A percentile compares a stretch with the other conserved stretches of the same genome.
These are phyloP conservation scores for Zizania latifolia DNA, from an alignment of 176 grass and related monocot genomes.

Conservation along the genomic window DNA sequence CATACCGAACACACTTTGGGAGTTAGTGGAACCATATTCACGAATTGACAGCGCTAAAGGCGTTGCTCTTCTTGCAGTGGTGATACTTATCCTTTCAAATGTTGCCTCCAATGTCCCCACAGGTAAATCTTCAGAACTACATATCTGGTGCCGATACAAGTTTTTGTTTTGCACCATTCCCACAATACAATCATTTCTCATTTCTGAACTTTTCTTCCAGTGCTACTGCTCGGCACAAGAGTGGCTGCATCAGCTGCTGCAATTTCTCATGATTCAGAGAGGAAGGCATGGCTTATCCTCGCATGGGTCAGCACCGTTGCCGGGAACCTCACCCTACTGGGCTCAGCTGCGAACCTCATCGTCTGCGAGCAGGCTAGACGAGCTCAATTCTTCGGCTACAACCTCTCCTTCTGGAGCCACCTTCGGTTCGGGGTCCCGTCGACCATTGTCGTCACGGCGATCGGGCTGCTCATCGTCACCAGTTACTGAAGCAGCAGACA, in stretches of 20 bases:
- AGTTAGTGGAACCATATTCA: slow-evolving; percentile 77
- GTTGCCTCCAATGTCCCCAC: slow-evolving; percentile 95
- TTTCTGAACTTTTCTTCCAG: slow-evolving; percentile 37
- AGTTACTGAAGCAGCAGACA: slow-evolving; percentile 33
- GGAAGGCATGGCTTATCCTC: slow-evolving; percentile 83
- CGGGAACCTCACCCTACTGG: slow-evolving; percentile 82
- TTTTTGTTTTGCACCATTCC: too few relatives aligned
- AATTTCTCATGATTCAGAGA: slow-evolving; percentile 65
- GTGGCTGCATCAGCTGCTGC: slow-evolving; percentile 69
- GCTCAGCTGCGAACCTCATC: slow-evolving; percentile 89
- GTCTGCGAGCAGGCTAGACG: slow-evolving; percentile 93
- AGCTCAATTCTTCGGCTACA: slow-evolving; percentile 67
- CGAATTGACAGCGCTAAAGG: slow-evolving; percentile 60
- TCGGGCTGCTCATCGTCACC: slow-evolving; percentile 67
- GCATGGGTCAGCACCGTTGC: slow-evolving; percentile 91
- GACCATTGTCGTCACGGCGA: slow-evolving; percentile 68
- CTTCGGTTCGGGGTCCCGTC: slow-evolving; percentile 80
- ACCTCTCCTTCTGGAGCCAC: slow-evolving; percentile 85
- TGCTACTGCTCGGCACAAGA: slow-evolving; percentile 69
- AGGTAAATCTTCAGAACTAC: slow-evolving; percentile 34
- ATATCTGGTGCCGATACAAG: too few relatives aligned
- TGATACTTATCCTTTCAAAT: slow-evolving; percentile 84
- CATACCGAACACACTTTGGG: slow-evolving; percentile 84
- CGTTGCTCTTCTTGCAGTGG: slow-evolving; percentile 55
- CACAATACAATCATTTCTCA: too few relatives aligned